A percentile compares a stretch with the other conserved stretches of the same genome.
Evolutionary conservation across 2,329 filamentous ascomycete genomes (phyloP).

Genomic region (Hypoxylon sp.): DNA sequence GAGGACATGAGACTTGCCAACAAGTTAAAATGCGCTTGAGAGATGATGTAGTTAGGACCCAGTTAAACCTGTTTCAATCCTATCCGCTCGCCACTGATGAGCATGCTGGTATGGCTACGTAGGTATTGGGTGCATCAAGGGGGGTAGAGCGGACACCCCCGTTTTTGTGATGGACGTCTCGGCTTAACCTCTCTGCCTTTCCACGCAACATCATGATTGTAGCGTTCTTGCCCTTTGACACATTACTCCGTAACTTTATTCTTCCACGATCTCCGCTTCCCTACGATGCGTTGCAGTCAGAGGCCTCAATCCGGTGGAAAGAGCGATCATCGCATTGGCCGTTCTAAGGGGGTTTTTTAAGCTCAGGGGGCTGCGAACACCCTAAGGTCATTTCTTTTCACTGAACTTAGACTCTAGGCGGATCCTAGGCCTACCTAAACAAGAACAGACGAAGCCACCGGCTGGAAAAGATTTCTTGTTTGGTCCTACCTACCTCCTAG

Average conservation of each 20-base stretch:
- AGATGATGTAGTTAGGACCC: too few species aligned
- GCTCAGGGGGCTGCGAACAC: neutral
- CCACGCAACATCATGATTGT: neutral
- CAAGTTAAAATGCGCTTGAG: too few species aligned
- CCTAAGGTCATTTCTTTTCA: neutral
- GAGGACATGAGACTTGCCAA: constrained; percentile 1
- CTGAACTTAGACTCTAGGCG: neutral
- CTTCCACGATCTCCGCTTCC: neutral
- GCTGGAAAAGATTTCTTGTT: constrained; percentile 5
- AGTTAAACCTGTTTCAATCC: neutral
- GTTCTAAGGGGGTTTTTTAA: neutral
- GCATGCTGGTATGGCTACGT: neutral
- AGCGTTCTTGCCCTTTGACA: neutral
- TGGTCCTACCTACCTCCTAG: neutral
- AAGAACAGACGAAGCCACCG: neutral
- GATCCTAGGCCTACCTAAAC: neutral
- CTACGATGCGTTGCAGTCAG: neutral
- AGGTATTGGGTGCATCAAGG: neutral
- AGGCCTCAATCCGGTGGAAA: neutral
- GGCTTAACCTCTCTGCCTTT: neutral
- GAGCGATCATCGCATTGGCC: neutral
- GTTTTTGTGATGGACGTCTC: neutral
- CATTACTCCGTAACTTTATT: neutral
- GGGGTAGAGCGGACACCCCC: constrained; percentile 11
- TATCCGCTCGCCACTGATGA: constrained; percentile 1